Evolutionary conservation across 768 basidiomycete species (phyloP), one percentile per base, ranked within the genome.

Genomic region (Sporobolomyces roseus): DNA sequence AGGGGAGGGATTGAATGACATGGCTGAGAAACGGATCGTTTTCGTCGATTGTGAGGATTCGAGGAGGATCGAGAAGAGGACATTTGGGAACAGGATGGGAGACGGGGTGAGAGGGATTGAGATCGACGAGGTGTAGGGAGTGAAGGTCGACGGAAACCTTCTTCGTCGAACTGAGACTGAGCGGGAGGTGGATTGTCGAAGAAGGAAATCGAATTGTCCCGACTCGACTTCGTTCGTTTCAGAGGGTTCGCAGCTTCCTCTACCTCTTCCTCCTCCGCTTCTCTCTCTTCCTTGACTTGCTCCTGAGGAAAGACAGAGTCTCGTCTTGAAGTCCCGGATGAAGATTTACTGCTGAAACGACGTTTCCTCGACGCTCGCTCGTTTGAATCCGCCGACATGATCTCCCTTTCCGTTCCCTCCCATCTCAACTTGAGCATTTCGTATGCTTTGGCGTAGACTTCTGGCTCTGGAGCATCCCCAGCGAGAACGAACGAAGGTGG

Each of bases 151-250:
- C 7, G 58, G 58, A 60, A 60, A 19, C 58, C 58, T 2, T 60
- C 58, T 7, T 48, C 43, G 45, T 60, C 58, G 30, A 45, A 48
- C 10, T 53, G 35, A 56, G 58, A 23, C 16, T 21, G 19, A 8
- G 45, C 8, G 12, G 58, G 58, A n/a, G 58, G 58, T 17, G 58
- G 58, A 27, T 68, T 68, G 48, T 67, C 66, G 66, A 55, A 67
- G 46, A 67, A 67, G 12, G 56, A 45, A 29, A 59, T 36, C 8
- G 32, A 23, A 19, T 59, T 59, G 38, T 59, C 56, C 4, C n/a
- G n/a, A 23, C 25, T 46, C 33, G 43, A 7, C 23, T 46, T 59
- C 5, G 43, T 30, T 3, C 56, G 41, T 36, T 59, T 59, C 12
- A 46, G 27, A 17, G 41, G 56, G 12, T 46, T 17, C 17, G 13